A percentile compares a stretch with the other conserved stretches of the same genome.
Conservation (phyloP, 2,329 filamentous ascomycete genomes). For the Claviceps paspali region DNA sequence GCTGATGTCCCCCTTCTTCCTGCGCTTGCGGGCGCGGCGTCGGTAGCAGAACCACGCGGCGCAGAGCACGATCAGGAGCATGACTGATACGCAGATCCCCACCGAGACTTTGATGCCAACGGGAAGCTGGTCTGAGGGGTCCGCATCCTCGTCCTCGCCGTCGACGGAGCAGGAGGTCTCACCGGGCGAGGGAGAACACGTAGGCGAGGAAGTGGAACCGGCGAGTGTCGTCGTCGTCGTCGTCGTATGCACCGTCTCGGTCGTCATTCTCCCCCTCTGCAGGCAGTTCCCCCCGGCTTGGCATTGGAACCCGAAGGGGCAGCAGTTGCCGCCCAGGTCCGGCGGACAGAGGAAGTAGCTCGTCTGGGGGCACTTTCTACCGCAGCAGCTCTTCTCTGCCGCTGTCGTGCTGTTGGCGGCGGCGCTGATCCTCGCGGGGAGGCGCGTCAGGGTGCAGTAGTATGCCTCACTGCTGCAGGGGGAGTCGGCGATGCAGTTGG, state of each 20-base stretch:
- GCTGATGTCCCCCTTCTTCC: not conserved
- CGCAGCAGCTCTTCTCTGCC: conserved; percentile 21
- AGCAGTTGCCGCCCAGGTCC: conserved; percentile 33
- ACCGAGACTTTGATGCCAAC: conserved; percentile 40
- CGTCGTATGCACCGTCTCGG: conserved; percentile 13
- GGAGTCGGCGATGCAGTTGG: conserved; percentile 23
- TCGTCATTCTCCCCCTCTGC: conserved; percentile 12
- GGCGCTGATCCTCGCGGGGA: conserved; percentile 9
- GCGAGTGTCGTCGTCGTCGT: conserved; percentile 4
- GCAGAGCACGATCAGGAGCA: conserved; percentile 24
- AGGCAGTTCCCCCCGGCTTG: conserved; percentile 20
- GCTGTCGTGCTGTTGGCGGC: conserved; percentile 6
- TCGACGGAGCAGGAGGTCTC: conserved; percentile 22
- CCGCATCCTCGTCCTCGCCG: conserved; percentile 1
- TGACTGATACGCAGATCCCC: conserved; percentile 34
- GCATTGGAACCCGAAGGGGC: conserved; percentile 29
- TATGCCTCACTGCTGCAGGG: conserved; percentile 19
- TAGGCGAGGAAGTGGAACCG: not conserved
- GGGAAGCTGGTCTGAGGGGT: conserved; percentile 18
- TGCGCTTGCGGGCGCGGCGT: conserved; percentile 12
- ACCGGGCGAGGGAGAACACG: conserved; percentile 18
- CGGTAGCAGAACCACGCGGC: conserved; percentile 31
- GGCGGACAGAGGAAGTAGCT: conserved; percentile 29
- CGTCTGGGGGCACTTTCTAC: conserved; percentile 23
- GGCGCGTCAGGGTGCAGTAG: conserved; percentile 17